phyloP scores from a whole-genome alignment of 352 stramenopile genomes.

The Phytophthora aleatoria region DNA sequence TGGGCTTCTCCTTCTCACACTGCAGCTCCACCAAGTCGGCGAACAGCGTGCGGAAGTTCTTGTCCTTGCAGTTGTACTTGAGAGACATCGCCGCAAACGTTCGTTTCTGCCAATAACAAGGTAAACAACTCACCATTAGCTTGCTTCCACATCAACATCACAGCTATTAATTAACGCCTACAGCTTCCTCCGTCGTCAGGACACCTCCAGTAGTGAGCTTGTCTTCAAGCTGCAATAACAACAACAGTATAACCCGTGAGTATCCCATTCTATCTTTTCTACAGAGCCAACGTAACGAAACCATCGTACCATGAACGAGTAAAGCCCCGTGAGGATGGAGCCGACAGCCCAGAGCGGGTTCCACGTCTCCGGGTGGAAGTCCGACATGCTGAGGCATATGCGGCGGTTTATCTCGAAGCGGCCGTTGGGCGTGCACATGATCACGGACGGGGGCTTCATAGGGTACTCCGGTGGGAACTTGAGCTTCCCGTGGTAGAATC shows the following conservation, averaged over 20 bases:
- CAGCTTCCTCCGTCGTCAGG: slow-evolving; percentile 71
- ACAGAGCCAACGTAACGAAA: too few relatives aligned
- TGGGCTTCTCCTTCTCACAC: slow-evolving; percentile 10
- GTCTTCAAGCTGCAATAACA: slow-evolving; percentile 52
- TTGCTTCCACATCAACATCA: background rate
- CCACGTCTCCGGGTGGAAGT: slow-evolving; percentile 96
- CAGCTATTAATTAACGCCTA: background rate
- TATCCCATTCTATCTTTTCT: background rate
- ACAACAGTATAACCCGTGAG: background rate
- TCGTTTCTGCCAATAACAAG: slow-evolving; percentile 54
- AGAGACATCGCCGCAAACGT: slow-evolving; percentile 72
- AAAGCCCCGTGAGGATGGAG: slow-evolving; percentile 95
- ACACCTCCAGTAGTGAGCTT: slow-evolving; percentile 90
- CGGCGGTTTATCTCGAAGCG: slow-evolving; percentile 95
- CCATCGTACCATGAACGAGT: slow-evolving; percentile 92
- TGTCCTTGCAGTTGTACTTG: slow-evolving; percentile 78
- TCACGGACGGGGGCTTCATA: slow-evolving; percentile 94
- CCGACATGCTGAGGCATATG: slow-evolving; percentile 95
- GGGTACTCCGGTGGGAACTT: slow-evolving; percentile 95
- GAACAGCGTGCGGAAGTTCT: slow-evolving; percentile 86
- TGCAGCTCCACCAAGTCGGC: slow-evolving; percentile 80
- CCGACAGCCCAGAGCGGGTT: slow-evolving; percentile 97
- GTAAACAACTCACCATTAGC: slow-evolving; percentile 1
- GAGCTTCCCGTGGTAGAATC: slow-evolving; percentile 92
- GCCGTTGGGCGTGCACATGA: slow-evolving; percentile 95